Conservation (phyloP, 2,329 filamentous ascomycete species). For the Mariannaea sp. region DNA sequence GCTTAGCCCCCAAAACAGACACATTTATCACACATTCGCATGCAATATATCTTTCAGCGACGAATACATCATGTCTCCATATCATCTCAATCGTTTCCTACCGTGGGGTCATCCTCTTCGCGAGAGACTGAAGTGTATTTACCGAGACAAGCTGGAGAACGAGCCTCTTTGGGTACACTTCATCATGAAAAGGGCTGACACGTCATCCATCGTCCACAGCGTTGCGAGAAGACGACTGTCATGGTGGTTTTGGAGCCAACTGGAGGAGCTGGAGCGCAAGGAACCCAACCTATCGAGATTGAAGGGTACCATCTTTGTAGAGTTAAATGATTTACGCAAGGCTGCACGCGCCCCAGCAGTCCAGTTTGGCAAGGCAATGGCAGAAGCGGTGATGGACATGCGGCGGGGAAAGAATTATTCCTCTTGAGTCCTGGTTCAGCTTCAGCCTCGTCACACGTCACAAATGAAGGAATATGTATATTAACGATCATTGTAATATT, state of each 20-base stretch:
- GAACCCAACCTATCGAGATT: conserved; percentile 24
- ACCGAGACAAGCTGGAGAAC: conserved; percentile 34
- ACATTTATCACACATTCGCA: conserved; percentile 27
- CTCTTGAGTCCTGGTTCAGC: neutral
- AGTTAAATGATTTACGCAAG: conserved; percentile 19
- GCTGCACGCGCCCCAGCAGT: conserved; percentile 30
- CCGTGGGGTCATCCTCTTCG: conserved; percentile 42
- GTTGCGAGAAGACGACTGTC: conserved; percentile 35
- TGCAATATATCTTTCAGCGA: conserved; percentile 36
- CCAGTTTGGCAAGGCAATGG: conserved; percentile 32
- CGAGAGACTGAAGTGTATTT: conserved; percentile 33
- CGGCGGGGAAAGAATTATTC: conserved; percentile 6
- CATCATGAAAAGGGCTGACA: conserved; percentile 15
- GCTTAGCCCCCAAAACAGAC: conserved; percentile 15
- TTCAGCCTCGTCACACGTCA: no score
- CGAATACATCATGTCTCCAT: conserved; percentile 41
- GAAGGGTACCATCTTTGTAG: conserved; percentile 29
- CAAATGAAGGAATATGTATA: no score
- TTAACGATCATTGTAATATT: no score
- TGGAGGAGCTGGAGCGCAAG: conserved; percentile 37
- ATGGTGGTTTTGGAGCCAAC: conserved; percentile 34
- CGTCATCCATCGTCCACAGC: conserved; percentile 35
- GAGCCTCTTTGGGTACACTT: conserved; percentile 43
- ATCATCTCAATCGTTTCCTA: conserved; percentile 42
- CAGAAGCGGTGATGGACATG: conserved; percentile 26